Evolutionary conservation across 805 yeast genomes (phyloP), one percentile per base, ranked within the genome.

Genomic region (Zygosaccharomyces bisporus): DNA sequence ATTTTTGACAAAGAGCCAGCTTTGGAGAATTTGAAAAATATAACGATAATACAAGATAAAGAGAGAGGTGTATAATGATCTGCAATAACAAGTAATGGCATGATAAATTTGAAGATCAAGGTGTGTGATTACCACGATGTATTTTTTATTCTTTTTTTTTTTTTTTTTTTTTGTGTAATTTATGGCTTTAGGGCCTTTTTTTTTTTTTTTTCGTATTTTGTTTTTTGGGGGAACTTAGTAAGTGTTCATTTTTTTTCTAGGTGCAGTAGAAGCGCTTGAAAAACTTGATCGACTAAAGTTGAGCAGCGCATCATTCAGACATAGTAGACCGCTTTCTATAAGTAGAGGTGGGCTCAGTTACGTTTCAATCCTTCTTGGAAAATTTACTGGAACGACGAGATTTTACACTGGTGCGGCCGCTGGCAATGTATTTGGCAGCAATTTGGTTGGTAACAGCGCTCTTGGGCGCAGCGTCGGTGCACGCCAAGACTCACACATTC

Each of bases 401-500:
- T 23, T 4, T 9, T 9, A 23, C 27, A 23, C 27, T 23, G 5
- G 24, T 21, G 24, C 8, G 8, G 30, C 25, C 25, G 25, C 25
- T 25, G n/a, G 31, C 16, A 14, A 39, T 39, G 37, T 30, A 31
- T 20, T 39, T 37, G 27, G 23, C 21, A 25, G 32, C 40, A 8
- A 13, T 37, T 37, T 37, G 35, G 32, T 23, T 41, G 30, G 19
- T 33, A 16, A 29, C n/a, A n/a, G n/a, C 41, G 8, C 33, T 42
- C 14, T 12, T 42, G 18, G 36, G 34, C 18, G 29, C 34, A 27
- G 33, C 41, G 21, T 32, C 36, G 30, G 46, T 36, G 3, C 35
- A 41, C 17, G 55, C 51, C 10, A 39, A 64, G 47, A 76, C 82
- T 13, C 88, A 80, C 50, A 69, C 73, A 1, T 76, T 77, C 69